Percentiles rank a stretch among this genome's conserved stretches.
Conservation (phyloP, 2,329 filamentous ascomycete species). For the Taxawa tesnikishii region DNA sequence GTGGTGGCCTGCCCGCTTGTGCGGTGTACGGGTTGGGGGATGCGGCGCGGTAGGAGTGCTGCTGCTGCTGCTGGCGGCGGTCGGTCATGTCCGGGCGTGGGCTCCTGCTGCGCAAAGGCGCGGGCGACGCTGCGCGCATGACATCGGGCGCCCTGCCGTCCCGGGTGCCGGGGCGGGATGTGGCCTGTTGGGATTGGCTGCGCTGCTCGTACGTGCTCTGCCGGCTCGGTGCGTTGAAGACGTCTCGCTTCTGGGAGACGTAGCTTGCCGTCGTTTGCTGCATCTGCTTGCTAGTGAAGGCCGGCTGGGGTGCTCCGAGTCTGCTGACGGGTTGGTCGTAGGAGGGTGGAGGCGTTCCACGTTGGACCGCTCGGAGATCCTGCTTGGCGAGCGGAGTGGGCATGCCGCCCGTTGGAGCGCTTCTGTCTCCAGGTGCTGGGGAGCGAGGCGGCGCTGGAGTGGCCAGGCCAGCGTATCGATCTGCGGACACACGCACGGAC, state of each 20-base stretch:
- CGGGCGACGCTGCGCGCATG: constrained; percentile 49
- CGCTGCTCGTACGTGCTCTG: constrained; percentile 6
- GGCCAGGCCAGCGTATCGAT: constrained; percentile 84
- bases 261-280: constrained; percentile 88
- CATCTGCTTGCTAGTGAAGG: constrained; percentile 90
- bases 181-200: constrained; percentile 16
- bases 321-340: constrained; percentile 69
- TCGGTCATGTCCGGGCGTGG: constrained; percentile 47
- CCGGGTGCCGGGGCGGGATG: constrained; percentile 46
- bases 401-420: too few species aligned
- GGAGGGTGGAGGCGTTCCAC: constrained; percentile 73
- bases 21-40: constrained; percentile 56
- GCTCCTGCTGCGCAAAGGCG: constrained; percentile 43
- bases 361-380: constrained; percentile 42
- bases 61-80: constrained; percentile 20
- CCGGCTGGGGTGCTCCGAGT: constrained; percentile 79
- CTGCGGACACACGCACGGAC: constrained; percentile 77
- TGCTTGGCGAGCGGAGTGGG: constrained; percentile 32
- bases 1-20: too few species aligned
- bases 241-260: constrained; percentile 65
- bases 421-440: constrained; percentile 16
- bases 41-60: constrained; percentile 29
- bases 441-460: constrained; percentile 53
- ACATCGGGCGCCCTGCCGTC: constrained; percentile 35
- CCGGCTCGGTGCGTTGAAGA: constrained; percentile 42